Conservation (phyloP, 2,329 filamentous ascomycete genomes). For the Cordyceps javanica region DNA sequence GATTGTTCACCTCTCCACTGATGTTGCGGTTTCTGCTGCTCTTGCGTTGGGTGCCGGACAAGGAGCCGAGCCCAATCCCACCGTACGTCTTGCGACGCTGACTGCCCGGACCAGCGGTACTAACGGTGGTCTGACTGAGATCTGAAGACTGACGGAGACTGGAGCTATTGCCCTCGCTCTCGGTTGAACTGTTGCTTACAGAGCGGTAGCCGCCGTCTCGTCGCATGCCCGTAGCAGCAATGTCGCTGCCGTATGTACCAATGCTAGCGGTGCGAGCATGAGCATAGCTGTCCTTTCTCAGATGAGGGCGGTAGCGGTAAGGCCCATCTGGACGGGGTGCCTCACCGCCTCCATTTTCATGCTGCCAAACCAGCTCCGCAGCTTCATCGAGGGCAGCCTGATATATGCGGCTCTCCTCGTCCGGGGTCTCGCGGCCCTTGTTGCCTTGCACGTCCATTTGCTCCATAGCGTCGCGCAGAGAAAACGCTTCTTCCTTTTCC, state of each 20-base stretch:
- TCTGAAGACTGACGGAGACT: constrained; percentile 19
- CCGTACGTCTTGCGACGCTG: constrained; percentile 34
- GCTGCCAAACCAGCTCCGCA: constrained; percentile 71
- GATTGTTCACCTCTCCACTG: constrained; percentile 59
- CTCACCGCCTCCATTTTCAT: constrained; percentile 53
- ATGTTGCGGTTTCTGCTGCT: constrained; percentile 64
- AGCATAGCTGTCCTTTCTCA: constrained; percentile 66
- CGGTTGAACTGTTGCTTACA: constrained; percentile 46
- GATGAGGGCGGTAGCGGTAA: constrained; percentile 61
- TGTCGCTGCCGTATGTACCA: constrained; percentile 42
- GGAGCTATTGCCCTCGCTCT: constrained; percentile 34
- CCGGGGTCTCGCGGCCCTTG: constrained; percentile 23
- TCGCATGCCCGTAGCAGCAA: constrained; percentile 40
- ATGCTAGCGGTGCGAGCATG: constrained; percentile 57
- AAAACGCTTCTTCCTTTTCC: constrained; percentile 71
- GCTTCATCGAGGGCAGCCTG: constrained; percentile 69
- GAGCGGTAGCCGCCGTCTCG: constrained; percentile 38
- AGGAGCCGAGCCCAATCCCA: constrained; percentile 30
- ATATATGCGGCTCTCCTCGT: constrained; percentile 60
- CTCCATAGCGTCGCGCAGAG: constrained; percentile 65
- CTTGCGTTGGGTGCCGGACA: constrained; percentile 44
- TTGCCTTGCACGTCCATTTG: constrained; percentile 56
- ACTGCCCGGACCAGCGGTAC: constrained; percentile 16
- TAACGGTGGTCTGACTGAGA: constrained; percentile 1
- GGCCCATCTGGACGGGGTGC: constrained; percentile 55